Percentiles rank a stretch among this genome's conserved stretches.
Evolutionary conservation across 2,329 filamentous ascomycete genomes (phyloP).

Genomic region (Microascus cirrosus): DNA sequence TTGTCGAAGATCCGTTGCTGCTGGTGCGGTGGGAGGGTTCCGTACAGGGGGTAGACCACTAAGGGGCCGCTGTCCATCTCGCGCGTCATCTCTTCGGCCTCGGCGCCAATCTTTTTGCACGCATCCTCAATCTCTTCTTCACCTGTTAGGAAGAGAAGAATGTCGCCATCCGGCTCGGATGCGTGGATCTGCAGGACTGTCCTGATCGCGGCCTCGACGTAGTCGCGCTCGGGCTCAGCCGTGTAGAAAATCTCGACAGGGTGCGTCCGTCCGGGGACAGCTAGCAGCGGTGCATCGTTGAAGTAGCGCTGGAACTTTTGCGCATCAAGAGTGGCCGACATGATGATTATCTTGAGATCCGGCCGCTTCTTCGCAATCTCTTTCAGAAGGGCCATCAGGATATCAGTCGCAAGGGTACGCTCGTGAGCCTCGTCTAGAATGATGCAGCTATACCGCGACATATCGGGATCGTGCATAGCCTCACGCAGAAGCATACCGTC

Average conservation of each 20-base stretch:
- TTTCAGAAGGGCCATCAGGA: conserved; percentile 93
- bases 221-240: conserved; percentile 88
- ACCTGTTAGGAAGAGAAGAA: conserved; percentile 89
- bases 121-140: conserved; percentile 99
- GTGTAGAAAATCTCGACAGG: conserved; percentile 99
- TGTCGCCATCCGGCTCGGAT: conserved; percentile 82
- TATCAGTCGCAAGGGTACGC: conserved; percentile 91
- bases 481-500: conserved; percentile 97
- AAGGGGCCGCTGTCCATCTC: conserved; percentile 88
- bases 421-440: conserved; percentile 99
- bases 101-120: conserved; percentile 79
- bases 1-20: conserved; percentile 94
- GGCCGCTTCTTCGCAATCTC: conserved; percentile 71
- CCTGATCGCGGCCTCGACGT: conserved; percentile 87
- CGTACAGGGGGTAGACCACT: conserved; percentile 87
- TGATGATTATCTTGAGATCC: conserved; percentile 97
- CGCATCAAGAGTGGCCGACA: conserved; percentile 94
- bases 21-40: conserved; percentile 80
- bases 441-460: conserved; percentile 90
- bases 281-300: conserved; percentile 82
- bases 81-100: conserved; percentile 81
- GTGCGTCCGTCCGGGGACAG: conserved; percentile 88
- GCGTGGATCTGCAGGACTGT: conserved; percentile 97
- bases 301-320: conserved; percentile 98
- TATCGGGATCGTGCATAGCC: conserved; percentile 88